Evolutionary conservation across 352 stramenopile genomes (phyloP), one percentile per base, ranked within the genome.

Genomic region (Globisporangium heterothallicum): DNA sequence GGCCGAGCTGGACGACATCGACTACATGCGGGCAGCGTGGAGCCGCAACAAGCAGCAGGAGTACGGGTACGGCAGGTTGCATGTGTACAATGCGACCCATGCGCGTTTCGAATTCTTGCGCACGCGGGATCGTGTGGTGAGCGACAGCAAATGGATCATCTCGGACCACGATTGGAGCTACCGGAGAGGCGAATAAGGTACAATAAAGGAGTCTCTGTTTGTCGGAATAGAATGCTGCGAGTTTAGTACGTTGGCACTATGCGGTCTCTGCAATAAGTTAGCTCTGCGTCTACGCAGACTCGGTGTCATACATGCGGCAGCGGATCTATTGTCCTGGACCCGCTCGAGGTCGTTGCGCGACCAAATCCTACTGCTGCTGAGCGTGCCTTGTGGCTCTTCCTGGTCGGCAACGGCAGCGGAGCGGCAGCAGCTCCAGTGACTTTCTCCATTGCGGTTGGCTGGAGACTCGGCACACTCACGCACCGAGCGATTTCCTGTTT

Each of bases 381-480:
- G 21, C 42, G 56, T 3, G 48, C 30, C 12, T 58, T 62, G 41
- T 41, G 56, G 10, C 34, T 58, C 32, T 60, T 63, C 6, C 59
- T 67, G 2, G 44, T 66, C 1, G 51, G 43, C 6, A 50, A 60
- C 3, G 41, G 56, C 0, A 42, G 44, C 18, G 22, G 12, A 4
- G 49, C 29, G 2, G 45, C 35, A 6, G 67, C 59, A 12, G 64
- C 61, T 1, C 57, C 14, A 16, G 70, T 18, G 6, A 38, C 74
- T 29, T 65, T 62, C 35, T 88, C 74, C 77, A 88, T 86, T 0
- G 74, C 64, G 13, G 72, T 80, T 1, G 72, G 74, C 5, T 75
- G 63, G 16, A 88, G 59, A 41, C 60, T 74, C 30, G 77, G 77
- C 16, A 88, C 77, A 14, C 70, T 84, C 14, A 79, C 58, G 26